Conservation (phyloP, 2,329 filamentous ascomycete species). For the Penicillium fuscoglaucum region DNA sequence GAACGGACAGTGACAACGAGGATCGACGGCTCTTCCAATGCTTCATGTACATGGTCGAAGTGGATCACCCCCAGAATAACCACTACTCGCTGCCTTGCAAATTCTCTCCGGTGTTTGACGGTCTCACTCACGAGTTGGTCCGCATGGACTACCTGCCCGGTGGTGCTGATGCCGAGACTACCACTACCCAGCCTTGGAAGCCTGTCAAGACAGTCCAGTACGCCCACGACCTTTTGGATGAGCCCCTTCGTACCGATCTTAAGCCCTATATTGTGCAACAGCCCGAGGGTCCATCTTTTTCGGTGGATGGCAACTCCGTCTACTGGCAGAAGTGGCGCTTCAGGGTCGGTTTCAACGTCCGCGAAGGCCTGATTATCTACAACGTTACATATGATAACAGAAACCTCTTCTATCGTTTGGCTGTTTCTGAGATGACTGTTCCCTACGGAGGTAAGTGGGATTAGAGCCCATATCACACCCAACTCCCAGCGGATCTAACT, state of each 20-base stretch:
- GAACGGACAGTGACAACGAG: slow-evolving; percentile 44
- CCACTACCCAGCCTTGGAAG: slow-evolving; percentile 58
- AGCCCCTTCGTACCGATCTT: slow-evolving; percentile 60
- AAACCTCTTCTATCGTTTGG: slow-evolving; percentile 66
- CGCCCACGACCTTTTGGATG: slow-evolving; percentile 64
- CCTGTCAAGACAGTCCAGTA: slow-evolving; percentile 54
- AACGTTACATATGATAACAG: slow-evolving; percentile 64
- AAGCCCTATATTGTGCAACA: slow-evolving; percentile 66
- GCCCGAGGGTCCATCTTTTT: slow-evolving; percentile 65
- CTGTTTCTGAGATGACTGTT: slow-evolving; percentile 66
- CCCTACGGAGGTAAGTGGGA: slow-evolving; percentile 41
- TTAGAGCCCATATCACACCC: background rate
- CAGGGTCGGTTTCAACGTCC: slow-evolving; percentile 61
- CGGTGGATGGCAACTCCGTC: slow-evolving; percentile 56
- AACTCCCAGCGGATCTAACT: slow-evolving; percentile 1
- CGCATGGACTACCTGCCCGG: slow-evolving; percentile 70
- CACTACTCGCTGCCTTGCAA: slow-evolving; percentile 41
- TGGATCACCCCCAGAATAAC: slow-evolving; percentile 40
- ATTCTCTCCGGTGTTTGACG: slow-evolving; percentile 53
- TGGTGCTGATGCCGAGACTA: slow-evolving; percentile 61
- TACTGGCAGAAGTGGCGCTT: slow-evolving; percentile 68
- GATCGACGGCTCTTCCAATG: slow-evolving; percentile 43
- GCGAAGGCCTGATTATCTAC: slow-evolving; percentile 68
- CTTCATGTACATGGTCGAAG: slow-evolving; percentile 41
- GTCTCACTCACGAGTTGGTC: slow-evolving; percentile 62